Base-by-base conservation (phyloP, 768 basidiomycete species). In the Galerina marginata region DNA sequence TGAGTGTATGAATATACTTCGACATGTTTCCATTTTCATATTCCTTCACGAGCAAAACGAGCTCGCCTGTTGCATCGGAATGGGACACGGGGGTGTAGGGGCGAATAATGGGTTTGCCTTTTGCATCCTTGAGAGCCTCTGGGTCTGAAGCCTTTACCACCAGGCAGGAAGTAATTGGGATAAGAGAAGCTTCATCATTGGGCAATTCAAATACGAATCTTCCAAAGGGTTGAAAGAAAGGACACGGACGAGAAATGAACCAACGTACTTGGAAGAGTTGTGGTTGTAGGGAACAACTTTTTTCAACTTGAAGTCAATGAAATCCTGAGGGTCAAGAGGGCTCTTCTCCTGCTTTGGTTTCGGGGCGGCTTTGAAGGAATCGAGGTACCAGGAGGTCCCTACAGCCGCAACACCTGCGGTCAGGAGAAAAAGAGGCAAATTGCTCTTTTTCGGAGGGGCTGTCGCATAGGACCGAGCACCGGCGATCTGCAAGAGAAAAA, bases 81-180 rank as follows among this genome's bases (percentile, higher is more conserved):
- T 86, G 76, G 20, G 95, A 95, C 64, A 94, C 86, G 54, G 97
- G 95, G 4, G 97, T 99, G 76, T 99, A 99, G 0, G 97, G 93
- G 55, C 95, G 86, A 64, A 90, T 82, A 74, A 95, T 86, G 52
- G 93, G 92, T 66, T 93, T 94, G 62, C 94, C 96, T 69, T 95
- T 93, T 68, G 75, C 79, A 72, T 89, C 89, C 62, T 85, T 82
- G 46, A 90, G 77, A 38, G 78, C 81, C 51, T 86, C 86, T 16
- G 86, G 81, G 63, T 89, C 83, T 0, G 91, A 86, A 14, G 93
- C 80, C 75, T 87, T 90, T 66, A 95, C 85, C 55, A 93, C 70
- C 14, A 99, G 79, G 63, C 88, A 91, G 0, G 91, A 92, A 11
- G 94, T 83, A 55, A 95, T 81, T 3, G 91, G 91, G 11, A 95